A percentile compares a stretch with the other conserved stretches of the same genome.
phyloP scores from a whole-genome alignment of 139 green algal genomes.

The Chlamydomonas eustigma region DNA sequence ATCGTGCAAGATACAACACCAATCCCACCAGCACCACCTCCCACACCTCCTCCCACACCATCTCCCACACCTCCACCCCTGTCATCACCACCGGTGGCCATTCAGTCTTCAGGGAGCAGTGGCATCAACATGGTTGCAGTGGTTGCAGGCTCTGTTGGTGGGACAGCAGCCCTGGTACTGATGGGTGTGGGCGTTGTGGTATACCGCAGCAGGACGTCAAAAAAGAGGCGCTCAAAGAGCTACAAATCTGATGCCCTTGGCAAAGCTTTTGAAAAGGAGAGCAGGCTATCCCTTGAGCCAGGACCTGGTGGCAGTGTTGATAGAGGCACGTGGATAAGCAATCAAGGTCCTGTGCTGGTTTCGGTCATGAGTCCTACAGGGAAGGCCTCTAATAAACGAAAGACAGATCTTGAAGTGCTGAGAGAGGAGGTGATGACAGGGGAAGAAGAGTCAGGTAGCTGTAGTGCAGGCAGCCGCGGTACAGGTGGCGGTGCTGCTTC shows the following conservation, averaged over 20 bases:
- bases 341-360: neutral
- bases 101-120: neutral
- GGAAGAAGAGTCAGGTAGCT: neutral
- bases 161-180: neutral
- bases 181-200: neutral
- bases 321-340: neutral
- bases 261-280: too few relatives aligned
- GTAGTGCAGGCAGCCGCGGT: too few relatives aligned
- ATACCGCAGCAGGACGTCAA: neutral
- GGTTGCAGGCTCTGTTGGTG: neutral
- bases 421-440: neutral
- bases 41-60: neutral
- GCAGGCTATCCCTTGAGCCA: too few relatives aligned
- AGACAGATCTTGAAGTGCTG: neutral
- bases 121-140: neutral
- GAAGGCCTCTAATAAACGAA: neutral
- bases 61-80: neutral
- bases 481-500: neutral
- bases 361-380: neutral
- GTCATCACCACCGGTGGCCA: neutral
- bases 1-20: neutral
- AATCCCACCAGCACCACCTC: neutral
- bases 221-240: neutral
- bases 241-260: neutral
- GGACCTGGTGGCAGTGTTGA: too few relatives aligned